Conservation (phyloP, 192 early-diverging fungal species). For the Funneliformis geosporum region DNA sequence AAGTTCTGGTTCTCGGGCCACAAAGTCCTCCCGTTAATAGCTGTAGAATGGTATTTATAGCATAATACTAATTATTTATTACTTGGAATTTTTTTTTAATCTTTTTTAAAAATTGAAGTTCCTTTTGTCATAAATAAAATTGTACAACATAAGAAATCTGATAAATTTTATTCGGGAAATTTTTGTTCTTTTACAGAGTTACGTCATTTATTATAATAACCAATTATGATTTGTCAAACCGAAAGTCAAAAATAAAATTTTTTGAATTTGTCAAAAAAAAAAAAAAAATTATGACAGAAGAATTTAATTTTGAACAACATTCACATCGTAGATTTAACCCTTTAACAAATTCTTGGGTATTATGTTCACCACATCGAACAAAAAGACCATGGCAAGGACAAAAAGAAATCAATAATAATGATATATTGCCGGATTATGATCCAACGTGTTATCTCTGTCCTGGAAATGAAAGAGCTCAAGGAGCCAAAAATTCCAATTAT, state of each 20-base stretch:
- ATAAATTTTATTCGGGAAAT: no score
- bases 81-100: no score
- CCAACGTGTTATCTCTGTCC: conserved; percentile 86
- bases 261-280: no score
- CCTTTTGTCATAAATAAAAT: no score
- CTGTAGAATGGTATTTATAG: neutral
- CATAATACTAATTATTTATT: no score
- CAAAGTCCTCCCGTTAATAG: neutral
- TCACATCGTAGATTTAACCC: conserved; percentile 91
- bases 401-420: conserved; percentile 49
- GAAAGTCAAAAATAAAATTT: no score
- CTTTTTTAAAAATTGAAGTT: no score
- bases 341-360: conserved; percentile 87
- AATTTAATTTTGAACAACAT: conserved; percentile 60
- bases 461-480: conserved; percentile 77
- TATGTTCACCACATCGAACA: conserved; percentile 96
- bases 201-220: no score
- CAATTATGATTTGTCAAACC: no score
- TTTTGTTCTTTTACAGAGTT: no score
- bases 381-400: conserved; percentile 91
- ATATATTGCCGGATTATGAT: conserved; percentile 65
- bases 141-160: no score
- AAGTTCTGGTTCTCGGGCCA: neutral
- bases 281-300: neutral
- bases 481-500: conserved; percentile 77